Conservation (phyloP, 345 rosid genomes). For the Viola odorata region DNA sequence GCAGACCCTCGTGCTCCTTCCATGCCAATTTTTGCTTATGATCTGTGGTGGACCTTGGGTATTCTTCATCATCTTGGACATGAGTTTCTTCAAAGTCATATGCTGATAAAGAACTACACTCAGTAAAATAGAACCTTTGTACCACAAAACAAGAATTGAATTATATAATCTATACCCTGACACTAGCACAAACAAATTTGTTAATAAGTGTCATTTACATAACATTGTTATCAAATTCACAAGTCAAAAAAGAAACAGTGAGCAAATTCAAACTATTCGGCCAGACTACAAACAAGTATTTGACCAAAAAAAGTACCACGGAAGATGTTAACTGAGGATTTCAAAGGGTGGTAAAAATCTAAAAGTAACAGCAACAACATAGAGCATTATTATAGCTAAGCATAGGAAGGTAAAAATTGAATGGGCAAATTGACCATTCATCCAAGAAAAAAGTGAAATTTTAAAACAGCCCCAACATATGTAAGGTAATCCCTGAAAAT, state of each 20-base stretch:
- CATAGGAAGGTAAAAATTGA: background rate
- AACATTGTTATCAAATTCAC: no score
- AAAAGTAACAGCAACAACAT: no score
- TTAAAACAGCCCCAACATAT: background rate
- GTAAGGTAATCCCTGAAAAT: no score
- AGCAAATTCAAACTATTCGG: no score
- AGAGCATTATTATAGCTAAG: no score
- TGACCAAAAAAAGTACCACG: no score
- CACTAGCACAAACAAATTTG: background rate
- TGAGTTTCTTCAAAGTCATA: constrained; percentile 61
- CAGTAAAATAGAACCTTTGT: background rate
- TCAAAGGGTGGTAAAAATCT: no score
- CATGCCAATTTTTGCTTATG: constrained; percentile 47
- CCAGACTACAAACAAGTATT: no score
- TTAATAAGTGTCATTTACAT: no score
- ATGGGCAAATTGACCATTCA: background rate
- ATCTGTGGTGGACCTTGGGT: constrained; percentile 41
- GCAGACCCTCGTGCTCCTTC: constrained; percentile 59
- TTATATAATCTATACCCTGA: background rate
- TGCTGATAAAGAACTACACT: constrained; percentile 37
- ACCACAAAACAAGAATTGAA: background rate
- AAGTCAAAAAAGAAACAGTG: no score
- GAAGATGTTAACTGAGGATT: no score
- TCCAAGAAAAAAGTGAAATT: background rate
- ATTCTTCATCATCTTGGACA: constrained; percentile 76